Conservation (phyloP, 2,329 filamentous ascomycete species). For the Alternaria postmessia region DNA sequence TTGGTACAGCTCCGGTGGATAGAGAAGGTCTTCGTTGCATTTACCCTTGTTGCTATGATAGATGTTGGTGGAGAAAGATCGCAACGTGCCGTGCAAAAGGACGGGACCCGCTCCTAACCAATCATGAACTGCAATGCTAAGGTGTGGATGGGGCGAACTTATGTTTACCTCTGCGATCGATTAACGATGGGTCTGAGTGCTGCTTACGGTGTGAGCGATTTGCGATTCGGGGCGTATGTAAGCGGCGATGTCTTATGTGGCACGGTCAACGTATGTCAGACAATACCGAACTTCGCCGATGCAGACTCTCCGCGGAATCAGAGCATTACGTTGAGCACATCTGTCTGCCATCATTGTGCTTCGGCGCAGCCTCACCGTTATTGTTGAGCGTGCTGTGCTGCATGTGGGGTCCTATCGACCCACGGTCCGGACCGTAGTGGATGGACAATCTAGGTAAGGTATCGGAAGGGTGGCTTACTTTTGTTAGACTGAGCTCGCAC, state of each 20-base stretch:
- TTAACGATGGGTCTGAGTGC: neutral
- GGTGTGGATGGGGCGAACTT: neutral
- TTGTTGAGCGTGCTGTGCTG: neutral
- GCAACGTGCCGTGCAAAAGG: neutral
- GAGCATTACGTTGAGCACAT: neutral
- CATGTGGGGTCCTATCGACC: neutral
- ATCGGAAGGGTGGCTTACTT: neutral
- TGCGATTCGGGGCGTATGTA: neutral
- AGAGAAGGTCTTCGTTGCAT: neutral
- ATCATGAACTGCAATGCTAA: neutral
- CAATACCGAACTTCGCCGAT: neutral
- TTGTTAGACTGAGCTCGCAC: neutral
- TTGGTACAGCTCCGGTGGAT: neutral
- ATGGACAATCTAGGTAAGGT: neutral
- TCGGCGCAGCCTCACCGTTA: neutral
- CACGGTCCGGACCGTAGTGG: slow-evolving; percentile 6
- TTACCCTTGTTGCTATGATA: neutral
- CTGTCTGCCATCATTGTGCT: neutral
- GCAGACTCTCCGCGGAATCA: neutral
- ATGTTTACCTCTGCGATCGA: neutral
- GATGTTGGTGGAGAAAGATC: neutral
- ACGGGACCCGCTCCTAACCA: neutral
- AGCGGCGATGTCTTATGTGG: neutral
- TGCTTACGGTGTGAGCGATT: neutral
- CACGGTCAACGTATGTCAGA: slow-evolving; percentile 9